A percentile compares a stretch with the other conserved stretches of the same genome.
Conservation (phyloP, 2,329 filamentous ascomycete genomes). For the Colletotrichum sp. region DNA sequence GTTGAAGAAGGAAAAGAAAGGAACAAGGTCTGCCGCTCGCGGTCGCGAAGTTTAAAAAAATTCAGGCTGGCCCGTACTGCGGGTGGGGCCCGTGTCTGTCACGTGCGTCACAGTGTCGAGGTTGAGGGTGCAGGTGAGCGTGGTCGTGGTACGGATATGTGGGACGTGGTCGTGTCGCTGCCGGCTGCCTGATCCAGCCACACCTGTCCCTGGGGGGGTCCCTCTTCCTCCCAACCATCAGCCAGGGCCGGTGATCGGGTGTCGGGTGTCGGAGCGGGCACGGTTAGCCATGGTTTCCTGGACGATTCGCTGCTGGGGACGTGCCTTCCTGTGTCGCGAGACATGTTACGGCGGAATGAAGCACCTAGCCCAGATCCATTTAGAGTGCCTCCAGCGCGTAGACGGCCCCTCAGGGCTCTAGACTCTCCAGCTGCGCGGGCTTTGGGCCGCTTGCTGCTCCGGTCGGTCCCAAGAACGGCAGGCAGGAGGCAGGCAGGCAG, state of each 20-base stretch:
- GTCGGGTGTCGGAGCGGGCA: constrained; percentile 17
- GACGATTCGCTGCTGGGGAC: neutral
- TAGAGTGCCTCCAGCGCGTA: neutral
- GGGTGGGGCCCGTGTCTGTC: neutral
- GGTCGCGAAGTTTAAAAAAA: constrained; percentile 22
- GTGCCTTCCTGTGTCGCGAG: constrained; percentile 1
- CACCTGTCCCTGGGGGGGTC: neutral
- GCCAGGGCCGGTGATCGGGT: constrained; percentile 15
- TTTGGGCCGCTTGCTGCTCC: neutral
- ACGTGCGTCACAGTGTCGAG: neutral
- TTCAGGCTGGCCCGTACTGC: constrained; percentile 2
- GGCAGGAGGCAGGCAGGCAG: neutral
- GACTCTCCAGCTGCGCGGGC: neutral
- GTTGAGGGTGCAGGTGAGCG: neutral
- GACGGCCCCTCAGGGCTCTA: neutral
- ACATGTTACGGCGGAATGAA: neutral
- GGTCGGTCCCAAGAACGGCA: neutral
- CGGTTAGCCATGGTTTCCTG: constrained; percentile 10
- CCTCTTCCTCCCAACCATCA: neutral
- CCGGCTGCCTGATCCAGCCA: constrained; percentile 9
- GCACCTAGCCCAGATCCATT: neutral
- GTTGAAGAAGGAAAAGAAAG: constrained; percentile 33
- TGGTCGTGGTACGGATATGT: neutral
- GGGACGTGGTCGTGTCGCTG: neutral
- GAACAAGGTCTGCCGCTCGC: neutral